A percentile compares a stretch with the other conserved stretches of the same genome.
Evolutionary conservation across 768 basidiomycete species (phyloP).

Genomic region (Lactarius akahatsu): DNA sequence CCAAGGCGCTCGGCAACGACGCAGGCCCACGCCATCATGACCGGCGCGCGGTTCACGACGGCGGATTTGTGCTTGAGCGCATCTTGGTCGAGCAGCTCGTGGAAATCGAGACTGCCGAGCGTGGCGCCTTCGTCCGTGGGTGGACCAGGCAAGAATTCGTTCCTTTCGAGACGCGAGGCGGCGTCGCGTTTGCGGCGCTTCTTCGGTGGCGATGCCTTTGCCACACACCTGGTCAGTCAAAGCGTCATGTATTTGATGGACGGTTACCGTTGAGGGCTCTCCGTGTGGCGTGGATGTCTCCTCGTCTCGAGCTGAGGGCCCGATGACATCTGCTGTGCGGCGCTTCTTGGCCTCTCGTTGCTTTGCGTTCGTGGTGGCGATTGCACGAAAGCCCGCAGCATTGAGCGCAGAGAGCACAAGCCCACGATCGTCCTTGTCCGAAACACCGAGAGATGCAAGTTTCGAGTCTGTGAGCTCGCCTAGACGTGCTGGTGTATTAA

Average conservation of each 20-base stretch:
- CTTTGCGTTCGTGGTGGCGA: slow-evolving; percentile 20
- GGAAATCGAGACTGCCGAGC: slow-evolving; percentile 63
- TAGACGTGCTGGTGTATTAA: slow-evolving; percentile 60
- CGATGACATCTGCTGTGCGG: slow-evolving; percentile 14
- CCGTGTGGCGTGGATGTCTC: not conserved
- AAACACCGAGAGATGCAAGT: slow-evolving; percentile 56
- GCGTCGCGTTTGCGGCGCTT: slow-evolving; percentile 57
- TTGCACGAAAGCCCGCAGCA: slow-evolving; percentile 57
- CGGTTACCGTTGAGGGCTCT: slow-evolving; percentile 19
- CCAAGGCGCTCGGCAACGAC: slow-evolving; percentile 83
- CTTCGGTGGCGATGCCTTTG: slow-evolving; percentile 39
- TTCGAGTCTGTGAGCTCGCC: slow-evolving; percentile 57
- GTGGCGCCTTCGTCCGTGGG: slow-evolving; percentile 50
- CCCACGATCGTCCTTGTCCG: slow-evolving; percentile 64
- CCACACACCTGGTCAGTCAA: not conserved
- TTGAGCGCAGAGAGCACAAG: slow-evolving; percentile 56
- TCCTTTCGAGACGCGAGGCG: slow-evolving; percentile 45
- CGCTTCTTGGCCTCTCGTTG: slow-evolving; percentile 28
- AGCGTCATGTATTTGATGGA: not conserved
- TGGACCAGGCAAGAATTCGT: slow-evolving; percentile 57
- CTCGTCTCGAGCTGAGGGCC: not conserved
- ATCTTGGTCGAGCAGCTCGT: slow-evolving; percentile 70
- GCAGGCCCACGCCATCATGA: slow-evolving; percentile 93
- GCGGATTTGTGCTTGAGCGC: slow-evolving; percentile 60
- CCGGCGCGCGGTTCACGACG: slow-evolving; percentile 86